Evolutionary conservation across 202 grass and related monocot genomes (phyloP), one percentile per base, ranked within the genome.

Genomic region (Tripidium arundinaceum): DNA sequence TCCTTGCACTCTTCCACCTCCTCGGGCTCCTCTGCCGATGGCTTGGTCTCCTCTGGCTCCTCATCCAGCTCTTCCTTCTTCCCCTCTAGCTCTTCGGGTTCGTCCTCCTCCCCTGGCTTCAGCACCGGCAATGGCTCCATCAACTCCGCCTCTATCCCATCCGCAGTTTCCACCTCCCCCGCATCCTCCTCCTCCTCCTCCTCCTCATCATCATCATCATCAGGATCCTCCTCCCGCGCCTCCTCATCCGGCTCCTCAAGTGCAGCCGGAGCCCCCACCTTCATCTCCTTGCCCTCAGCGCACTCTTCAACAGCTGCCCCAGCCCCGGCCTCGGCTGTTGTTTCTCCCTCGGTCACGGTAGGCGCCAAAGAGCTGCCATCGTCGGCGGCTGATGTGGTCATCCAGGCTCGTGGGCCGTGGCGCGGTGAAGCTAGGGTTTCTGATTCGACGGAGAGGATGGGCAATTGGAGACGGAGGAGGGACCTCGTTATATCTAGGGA

Each of bases 241-340:
- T 24, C 81, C 75, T 61, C 61, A 26, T 57, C 70, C 36, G 42
- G 49, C 40, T 37, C 36, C 62, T 79, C 59, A 77, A 33, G 16
- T 12, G 60, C 8, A 28, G 67, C 31, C 18, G n/a, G 7, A 2
- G 28, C 11, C 27, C 10, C 83, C 63, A 66, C 65, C 68, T 57
- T 26, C 47, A 65, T 72, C 47, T n/a, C 45, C 25, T 58, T 79
- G 31, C 19, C 29, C 19, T 55, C 50, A 19, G 19, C 50, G 50
- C 50, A 55, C 25, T 41, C 65, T n/a, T 39, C 79, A 71, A 62
- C 26, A 45, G 11, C 58, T 52, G 58, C 83, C 46, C 62, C 84
- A 66, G 27, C 60, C 59, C 36, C 68, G 37, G 62, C 31, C 62
- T 65, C 78, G 5, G 78, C n/a, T n/a, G 29, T 57, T 31, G 46